phyloP scores from a whole-genome alignment of 2,329 filamentous ascomycete genomes.

The Beauveria sp. region DNA sequence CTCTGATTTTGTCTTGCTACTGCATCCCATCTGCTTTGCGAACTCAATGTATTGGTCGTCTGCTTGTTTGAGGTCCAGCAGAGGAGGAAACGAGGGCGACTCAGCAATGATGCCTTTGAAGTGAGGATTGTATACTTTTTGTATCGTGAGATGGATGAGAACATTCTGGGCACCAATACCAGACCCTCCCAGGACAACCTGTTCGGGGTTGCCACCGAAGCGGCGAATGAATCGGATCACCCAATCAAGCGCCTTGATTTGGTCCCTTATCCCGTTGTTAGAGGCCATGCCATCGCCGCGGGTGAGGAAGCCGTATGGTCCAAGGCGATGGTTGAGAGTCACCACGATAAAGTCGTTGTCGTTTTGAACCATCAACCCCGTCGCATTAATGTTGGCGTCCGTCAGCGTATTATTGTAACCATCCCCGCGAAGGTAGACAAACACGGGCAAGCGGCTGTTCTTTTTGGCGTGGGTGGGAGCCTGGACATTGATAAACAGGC shows the following conservation, averaged over 20 bases:
- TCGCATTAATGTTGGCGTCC: conserved; percentile 49
- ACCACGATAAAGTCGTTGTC: conserved; percentile 59
- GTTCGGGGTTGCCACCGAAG: conserved; percentile 46
- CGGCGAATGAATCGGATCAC: conserved; percentile 49
- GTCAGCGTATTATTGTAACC: conserved; percentile 45
- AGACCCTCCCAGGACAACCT: conserved; percentile 52
- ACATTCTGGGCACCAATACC: conserved; percentile 62
- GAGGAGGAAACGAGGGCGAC: conserved; percentile 43
- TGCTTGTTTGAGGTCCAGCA: conserved; percentile 38
- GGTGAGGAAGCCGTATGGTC: conserved; percentile 64
- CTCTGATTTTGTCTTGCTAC: no score
- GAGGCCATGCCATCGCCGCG: conserved; percentile 47
- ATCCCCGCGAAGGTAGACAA: conserved; percentile 51
- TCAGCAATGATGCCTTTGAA: conserved; percentile 46
- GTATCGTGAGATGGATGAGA: conserved; percentile 54
- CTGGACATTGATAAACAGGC: conserved; percentile 60
- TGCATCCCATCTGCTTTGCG: conserved; percentile 22
- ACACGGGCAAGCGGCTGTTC: conserved; percentile 54
- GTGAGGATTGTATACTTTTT: conserved; percentile 40
- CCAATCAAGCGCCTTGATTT: conserved; percentile 63
- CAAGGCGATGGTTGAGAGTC: conserved; percentile 69
- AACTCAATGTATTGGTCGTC: conserved; percentile 34
- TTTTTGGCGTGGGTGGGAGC: conserved; percentile 46
- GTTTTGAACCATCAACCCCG: conserved; percentile 49
- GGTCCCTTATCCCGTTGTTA: conserved; percentile 66